phyloP scores from a whole-genome alignment of 768 basidiomycete species.

The Phylloporus rhodoxanthus region DNA sequence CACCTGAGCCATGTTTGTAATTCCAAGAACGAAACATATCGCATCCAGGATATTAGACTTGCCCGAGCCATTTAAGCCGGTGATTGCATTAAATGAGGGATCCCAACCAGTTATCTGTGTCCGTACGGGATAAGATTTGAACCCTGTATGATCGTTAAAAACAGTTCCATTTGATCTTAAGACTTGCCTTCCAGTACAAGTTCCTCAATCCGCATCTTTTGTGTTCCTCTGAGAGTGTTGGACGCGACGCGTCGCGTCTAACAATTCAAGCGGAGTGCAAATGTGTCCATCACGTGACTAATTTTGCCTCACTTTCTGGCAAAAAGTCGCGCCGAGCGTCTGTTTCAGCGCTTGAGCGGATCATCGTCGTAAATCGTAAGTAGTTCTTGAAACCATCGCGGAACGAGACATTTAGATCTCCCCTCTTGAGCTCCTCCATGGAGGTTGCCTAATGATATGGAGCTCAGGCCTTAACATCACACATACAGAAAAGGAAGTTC shows the following conservation, averaged over 20 bases:
- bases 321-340: slow-evolving; percentile 3
- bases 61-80: slow-evolving; percentile 90
- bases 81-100: slow-evolving; percentile 96
- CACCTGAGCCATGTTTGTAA: slow-evolving; percentile 94
- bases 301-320: not conserved
- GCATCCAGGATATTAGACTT: slow-evolving; percentile 99
- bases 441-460: not conserved
- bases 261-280: slow-evolving; percentile 24
- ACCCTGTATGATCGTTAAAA: slow-evolving; percentile 48
- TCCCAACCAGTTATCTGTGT: slow-evolving; percentile 98
- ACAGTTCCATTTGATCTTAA: not conserved
- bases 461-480: not conserved
- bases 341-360: slow-evolving; percentile 12
- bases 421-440: not conserved
- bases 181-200: slow-evolving; percentile 80
- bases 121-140: slow-evolving; percentile 96
- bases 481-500: slow-evolving; percentile 18
- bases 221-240: not conserved
- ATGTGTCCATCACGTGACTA: slow-evolving; percentile 14
- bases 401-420: not conserved
- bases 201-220: slow-evolving; percentile 86
- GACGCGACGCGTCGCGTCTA: slow-evolving; percentile 31
- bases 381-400: not conserved
- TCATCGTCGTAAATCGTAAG: not conserved
- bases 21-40: slow-evolving; percentile 96